Evolutionary conservation across 306 rosid species (phyloP), one percentile per base, ranked within the genome.

Genomic region (Herpetospermum pedunculosum): DNA sequence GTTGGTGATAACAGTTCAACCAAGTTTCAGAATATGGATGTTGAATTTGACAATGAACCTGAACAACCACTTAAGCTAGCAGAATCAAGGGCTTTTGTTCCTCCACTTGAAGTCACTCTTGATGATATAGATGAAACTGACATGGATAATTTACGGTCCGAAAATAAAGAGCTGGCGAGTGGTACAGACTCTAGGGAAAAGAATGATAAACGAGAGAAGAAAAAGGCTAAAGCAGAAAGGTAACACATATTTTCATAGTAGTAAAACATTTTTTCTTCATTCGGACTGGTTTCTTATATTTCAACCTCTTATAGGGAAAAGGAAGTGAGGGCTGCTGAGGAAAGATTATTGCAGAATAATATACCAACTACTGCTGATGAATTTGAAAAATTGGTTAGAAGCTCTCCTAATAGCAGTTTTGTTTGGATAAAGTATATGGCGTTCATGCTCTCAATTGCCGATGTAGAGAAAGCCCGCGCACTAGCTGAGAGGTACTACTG

Each of bases 391-490:
- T 75, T 89, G 80, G 83, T 89, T 78, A 85, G 99, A 81, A 85
- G 87, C 72, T 91, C 97, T 73, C 97, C 97, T 40, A 91, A 91
- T 80, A 91, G 90, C 84, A 94, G 97, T 84, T 94, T 83, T 82
- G 80, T 80, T 43, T 91, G 97, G 99, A 84, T 91, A 75, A 89
- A 89, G 59, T 94, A 88, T 81, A 91, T 94, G 99, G 96, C 86
- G 47, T 91, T 89, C 73, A 71, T 80, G 81, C 79, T 91, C 59
- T 88, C 92, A 38, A 13, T 87, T 83, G 92, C 95, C 8, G 95
- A 91, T 60, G 83, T 85, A 52, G 99, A 91, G 77, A 91, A 88
- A 76, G 99, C 99, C 73, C 99, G 97, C 48, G 80, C 95, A 55
- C 83, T 94, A 77, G 97, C 95, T 32, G 94, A 89, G 82, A 91